Conservation (phyloP, 225 moss, liverwort and hornwort genomes). For the Straminergon stramineum region DNA sequence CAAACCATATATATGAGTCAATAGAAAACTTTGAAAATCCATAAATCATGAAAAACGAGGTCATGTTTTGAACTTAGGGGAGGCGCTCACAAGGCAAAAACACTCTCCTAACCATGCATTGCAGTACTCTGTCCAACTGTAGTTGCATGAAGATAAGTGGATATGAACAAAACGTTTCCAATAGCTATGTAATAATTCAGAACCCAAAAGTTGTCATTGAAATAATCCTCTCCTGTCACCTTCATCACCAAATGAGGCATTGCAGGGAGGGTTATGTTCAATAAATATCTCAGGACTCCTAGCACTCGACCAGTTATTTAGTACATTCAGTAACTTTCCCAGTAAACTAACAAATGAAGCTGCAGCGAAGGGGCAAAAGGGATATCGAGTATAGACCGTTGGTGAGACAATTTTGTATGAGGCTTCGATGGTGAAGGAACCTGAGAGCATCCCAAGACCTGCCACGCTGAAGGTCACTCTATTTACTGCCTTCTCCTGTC, state of each 20-base stretch:
- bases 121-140: background rate
- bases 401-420: conserved; percentile 63
- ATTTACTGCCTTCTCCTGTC: conserved; percentile 64
- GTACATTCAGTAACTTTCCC: background rate
- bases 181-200: background rate
- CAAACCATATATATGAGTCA: background rate
- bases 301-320: background rate
- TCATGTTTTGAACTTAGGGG: background rate
- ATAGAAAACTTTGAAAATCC: background rate
- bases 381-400: conserved; percentile 20
- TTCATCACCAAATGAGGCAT: background rate
- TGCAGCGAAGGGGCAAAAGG: background rate
- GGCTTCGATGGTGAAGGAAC: conserved; percentile 78
- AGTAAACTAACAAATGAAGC: background rate
- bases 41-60: background rate
- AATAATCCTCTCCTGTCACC: background rate
- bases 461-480: conserved; percentile 65
- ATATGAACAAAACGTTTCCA: background rate
- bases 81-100: background rate
- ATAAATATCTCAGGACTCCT: background rate
- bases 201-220: background rate
- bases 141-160: background rate
- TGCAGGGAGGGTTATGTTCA: background rate
- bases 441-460: conserved; percentile 75
- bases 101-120: background rate